Conservation (phyloP, 345 rosid species). For the Sisymbrium irio region DNA sequence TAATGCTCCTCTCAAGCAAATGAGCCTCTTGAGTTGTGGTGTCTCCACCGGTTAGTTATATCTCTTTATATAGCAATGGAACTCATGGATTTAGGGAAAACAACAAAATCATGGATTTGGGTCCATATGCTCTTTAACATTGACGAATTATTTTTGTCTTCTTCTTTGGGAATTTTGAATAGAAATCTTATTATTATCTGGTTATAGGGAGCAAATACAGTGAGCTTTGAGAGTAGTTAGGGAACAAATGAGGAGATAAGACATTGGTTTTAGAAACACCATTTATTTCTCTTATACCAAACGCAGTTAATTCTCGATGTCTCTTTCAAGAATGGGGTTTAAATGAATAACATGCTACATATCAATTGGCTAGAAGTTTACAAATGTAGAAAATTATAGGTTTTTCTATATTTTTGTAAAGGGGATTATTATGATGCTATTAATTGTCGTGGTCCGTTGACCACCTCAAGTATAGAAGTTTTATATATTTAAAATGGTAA, state of each 20-base stretch:
- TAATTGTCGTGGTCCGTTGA: background rate
- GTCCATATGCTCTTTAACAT: background rate
- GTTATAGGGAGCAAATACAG: background rate
- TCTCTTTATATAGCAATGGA: background rate
- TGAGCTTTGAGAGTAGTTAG: background rate
- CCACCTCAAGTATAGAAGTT: background rate
- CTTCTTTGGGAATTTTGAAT: background rate
- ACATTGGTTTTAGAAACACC: background rate
- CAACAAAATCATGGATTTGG: background rate
- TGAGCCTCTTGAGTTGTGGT: slow-evolving; percentile 68
- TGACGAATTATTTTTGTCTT: background rate
- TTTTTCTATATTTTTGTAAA: no score
- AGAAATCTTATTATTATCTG: background rate
- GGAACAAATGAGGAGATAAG: background rate
- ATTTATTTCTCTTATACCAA: background rate
- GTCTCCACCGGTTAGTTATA: slow-evolving; percentile 55
- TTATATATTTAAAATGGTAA: background rate
- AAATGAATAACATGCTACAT: background rate
- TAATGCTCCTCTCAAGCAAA: slow-evolving; percentile 47
- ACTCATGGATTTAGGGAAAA: background rate
- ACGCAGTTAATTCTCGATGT: background rate
- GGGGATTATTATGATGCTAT: background rate
- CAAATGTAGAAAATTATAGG: background rate
- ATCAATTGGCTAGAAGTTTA: background rate
- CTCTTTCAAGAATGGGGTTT: background rate